phyloP scores from a whole-genome alignment of 176 grass and related monocot species.

The Carex pumila region DNA sequence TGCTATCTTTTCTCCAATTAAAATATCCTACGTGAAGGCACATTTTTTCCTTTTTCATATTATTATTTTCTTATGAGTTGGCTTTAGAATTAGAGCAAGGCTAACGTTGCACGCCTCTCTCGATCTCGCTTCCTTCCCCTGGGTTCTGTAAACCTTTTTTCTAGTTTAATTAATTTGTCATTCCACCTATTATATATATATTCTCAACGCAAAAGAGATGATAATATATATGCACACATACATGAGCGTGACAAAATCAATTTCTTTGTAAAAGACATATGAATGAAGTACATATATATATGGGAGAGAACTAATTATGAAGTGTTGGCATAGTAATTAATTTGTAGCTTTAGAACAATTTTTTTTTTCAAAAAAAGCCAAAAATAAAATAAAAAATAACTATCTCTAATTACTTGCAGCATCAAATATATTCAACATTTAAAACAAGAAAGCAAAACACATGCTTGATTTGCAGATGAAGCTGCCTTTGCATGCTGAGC shows the following conservation, averaged over 20 bases:
- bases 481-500: constrained; percentile 1
- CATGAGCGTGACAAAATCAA: not conserved
- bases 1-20: constrained; percentile 12
- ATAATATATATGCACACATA: not conserved
- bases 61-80: constrained; percentile 15
- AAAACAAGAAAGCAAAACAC: not conserved
- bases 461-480: constrained; percentile 13
- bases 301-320: not conserved
- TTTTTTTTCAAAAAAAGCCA: not conserved
- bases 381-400: not conserved
- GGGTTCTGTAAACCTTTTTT: not conserved
- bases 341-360: not conserved
- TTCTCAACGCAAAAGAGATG: not conserved
- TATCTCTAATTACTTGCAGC: not conserved
- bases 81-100: constrained; percentile 6
- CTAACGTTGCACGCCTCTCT: constrained; percentile 11
- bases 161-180: not conserved
- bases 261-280: not conserved
- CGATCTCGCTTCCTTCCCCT: not conserved
- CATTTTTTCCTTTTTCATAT: constrained; percentile 14
- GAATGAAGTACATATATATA: not conserved
- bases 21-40: constrained; percentile 24
- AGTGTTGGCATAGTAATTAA: not conserved
- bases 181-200: not conserved
- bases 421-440: not conserved